Percentiles rank a stretch among this genome's conserved stretches.
Conservation (phyloP, 1,284 basidiomycete genomes). For the Trametes hirsuta region DNA sequence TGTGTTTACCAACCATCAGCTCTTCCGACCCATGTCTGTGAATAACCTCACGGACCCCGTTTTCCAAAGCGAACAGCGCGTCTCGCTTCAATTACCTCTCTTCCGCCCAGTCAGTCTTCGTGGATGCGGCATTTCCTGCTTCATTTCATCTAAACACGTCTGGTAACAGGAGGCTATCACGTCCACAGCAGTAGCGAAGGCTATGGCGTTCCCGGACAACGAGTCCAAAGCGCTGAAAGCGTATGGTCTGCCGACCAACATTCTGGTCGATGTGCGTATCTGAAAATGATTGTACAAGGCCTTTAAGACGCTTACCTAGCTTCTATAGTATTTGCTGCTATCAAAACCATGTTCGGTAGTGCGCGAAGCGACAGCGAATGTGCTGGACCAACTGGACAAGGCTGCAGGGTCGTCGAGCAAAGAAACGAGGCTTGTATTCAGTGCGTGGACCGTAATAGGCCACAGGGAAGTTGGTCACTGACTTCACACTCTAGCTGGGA, state of each 20-base stretch:
- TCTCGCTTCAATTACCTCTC: conserved; percentile 38
- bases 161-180: conserved; percentile 42
- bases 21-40: conserved; percentile 41
- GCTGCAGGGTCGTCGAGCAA: conserved; percentile 47
- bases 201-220: conserved; percentile 44
- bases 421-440: conserved; percentile 60
- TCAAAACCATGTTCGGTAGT: conserved; percentile 69
- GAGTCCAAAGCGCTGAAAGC: conserved; percentile 55
- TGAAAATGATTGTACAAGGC: not conserved
- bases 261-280: conserved; percentile 62
- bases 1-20: not conserved
- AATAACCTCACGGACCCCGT: conserved; percentile 38
- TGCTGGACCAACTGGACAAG: conserved; percentile 51
- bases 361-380: conserved; percentile 60
- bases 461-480: not conserved
- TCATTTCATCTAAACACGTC: not conserved
- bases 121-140: not conserved
- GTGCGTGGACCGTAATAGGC: conserved; percentile 42
- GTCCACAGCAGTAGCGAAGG: conserved; percentile 42
- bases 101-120: conserved; percentile 45
- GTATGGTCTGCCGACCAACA: conserved; percentile 68
- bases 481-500: conserved; percentile 58
- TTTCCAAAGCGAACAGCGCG: conserved; percentile 37
- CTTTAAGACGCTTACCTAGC: not conserved
- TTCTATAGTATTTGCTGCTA: conserved; percentile 63